phyloP scores from a whole-genome alignment of 768 basidiomycete species.

The Paxillus involutus region DNA sequence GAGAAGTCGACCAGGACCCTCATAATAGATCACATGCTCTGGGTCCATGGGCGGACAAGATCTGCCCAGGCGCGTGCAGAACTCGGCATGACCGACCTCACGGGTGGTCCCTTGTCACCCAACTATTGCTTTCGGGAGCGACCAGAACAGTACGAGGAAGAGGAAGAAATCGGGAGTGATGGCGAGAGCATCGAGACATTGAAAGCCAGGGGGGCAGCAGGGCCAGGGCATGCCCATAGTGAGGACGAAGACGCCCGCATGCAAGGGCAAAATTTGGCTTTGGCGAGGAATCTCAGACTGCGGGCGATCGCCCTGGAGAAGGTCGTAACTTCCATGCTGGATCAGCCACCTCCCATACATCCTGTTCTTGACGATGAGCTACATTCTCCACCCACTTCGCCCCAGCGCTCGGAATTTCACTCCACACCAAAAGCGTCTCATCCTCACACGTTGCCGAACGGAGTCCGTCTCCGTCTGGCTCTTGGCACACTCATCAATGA shows the following conservation, averaged over 20 bases:
- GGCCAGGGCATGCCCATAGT: constrained; percentile 45
- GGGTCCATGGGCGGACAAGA: constrained; percentile 79
- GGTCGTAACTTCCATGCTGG: constrained; percentile 77
- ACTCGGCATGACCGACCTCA: constrained; percentile 81
- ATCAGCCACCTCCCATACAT: constrained; percentile 69
- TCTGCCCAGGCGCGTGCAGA: constrained; percentile 84
- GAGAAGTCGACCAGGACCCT: constrained; percentile 89
- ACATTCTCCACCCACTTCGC: constrained; percentile 52
- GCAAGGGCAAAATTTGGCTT: constrained; percentile 55
- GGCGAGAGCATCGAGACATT: constrained; percentile 51
- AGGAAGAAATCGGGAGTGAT: constrained; percentile 64
- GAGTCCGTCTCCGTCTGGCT: constrained; percentile 74
- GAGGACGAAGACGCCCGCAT: constrained; percentile 61
- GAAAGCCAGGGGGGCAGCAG: constrained; percentile 52
- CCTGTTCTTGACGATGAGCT: constrained; percentile 55
- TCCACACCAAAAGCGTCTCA: constrained; percentile 35
- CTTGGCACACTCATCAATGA: constrained; percentile 80
- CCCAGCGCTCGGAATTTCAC: constrained; percentile 34
- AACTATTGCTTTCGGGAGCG: constrained; percentile 64
- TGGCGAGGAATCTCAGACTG: constrained; percentile 64
- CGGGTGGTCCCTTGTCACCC: constrained; percentile 61
- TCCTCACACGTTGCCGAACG: constrained; percentile 73
- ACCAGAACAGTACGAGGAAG: constrained; percentile 77
- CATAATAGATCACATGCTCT: constrained; percentile 86
- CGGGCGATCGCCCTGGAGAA: constrained; percentile 84